phyloP scores from a whole-genome alignment of 2,329 filamentous ascomycete genomes.

The Cadophora sp. region DNA sequence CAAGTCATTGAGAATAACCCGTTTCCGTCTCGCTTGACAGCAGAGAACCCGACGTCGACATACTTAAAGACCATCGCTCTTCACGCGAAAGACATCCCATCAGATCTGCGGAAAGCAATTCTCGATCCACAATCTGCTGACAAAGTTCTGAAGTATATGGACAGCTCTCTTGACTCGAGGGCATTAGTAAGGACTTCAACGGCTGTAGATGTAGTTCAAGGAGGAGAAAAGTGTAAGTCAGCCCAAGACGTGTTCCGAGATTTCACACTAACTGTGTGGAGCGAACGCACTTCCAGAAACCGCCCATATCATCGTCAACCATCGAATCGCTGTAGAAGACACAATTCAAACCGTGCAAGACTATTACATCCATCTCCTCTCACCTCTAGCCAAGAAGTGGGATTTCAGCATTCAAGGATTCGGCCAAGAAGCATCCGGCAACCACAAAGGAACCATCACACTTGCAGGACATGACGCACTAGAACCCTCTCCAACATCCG shows the following conservation, averaged over 20 bases:
- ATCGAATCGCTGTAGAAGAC: slow-evolving; percentile 52
- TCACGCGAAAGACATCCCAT: slow-evolving; percentile 22
- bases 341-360: slow-evolving; percentile 14
- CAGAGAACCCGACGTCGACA: slow-evolving; percentile 41
- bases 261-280: background rate
- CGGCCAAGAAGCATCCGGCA: slow-evolving; percentile 17
- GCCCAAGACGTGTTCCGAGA: no score
- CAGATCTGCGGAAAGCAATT: slow-evolving; percentile 17
- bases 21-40: slow-evolving; percentile 48
- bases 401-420: slow-evolving; percentile 49
- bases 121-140: slow-evolving; percentile 2
- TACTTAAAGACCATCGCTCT: slow-evolving; percentile 18
- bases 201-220: slow-evolving; percentile 58
- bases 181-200: slow-evolving; percentile 61
- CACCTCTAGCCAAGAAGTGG: slow-evolving; percentile 21
- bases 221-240: slow-evolving; percentile 53
- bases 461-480: slow-evolving; percentile 42
- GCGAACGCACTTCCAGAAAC: slow-evolving; percentile 61
- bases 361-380: slow-evolving; percentile 13
- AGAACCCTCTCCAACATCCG: slow-evolving; percentile 46
- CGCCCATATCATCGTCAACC: slow-evolving; percentile 58
- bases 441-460: slow-evolving; percentile 40
- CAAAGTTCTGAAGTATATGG: slow-evolving; percentile 17
- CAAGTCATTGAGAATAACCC: slow-evolving; percentile 59
- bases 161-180: slow-evolving; percentile 10